A percentile compares a stretch with the other conserved stretches of the same genome.
Conservation (phyloP, 2,329 filamentous ascomycete genomes). For the Trichoderma guizhouense region DNA sequence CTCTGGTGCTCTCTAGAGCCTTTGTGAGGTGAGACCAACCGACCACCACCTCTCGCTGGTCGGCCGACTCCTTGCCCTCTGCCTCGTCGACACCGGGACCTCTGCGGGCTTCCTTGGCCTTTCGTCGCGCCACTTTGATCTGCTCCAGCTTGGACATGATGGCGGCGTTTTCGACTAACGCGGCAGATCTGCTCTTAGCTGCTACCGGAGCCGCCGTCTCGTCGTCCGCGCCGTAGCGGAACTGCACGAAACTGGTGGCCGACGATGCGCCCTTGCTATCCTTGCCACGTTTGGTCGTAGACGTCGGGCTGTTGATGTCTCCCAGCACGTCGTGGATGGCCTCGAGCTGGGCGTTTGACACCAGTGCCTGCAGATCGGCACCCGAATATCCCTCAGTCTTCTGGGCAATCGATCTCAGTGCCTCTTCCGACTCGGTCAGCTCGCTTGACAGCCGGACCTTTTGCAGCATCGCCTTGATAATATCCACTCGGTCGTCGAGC, state of each 20-base stretch:
- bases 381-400: conserved; percentile 88
- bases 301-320: conserved; percentile 51
- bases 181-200: conserved; percentile 49
- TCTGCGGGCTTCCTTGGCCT: conserved; percentile 34
- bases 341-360: conserved; percentile 95
- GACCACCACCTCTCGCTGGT: conserved; percentile 71
- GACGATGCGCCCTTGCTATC: conserved; percentile 34
- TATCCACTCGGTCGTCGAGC: conserved; percentile 78
- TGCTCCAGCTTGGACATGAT: conserved; percentile 79
- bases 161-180: conserved; percentile 70
- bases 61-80: conserved; percentile 31
- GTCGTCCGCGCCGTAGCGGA: conserved; percentile 69
- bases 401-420: conserved; percentile 69
- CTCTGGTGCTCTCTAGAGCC: conserved; percentile 71
- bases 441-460: conserved; percentile 73
- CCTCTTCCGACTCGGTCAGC: conserved; percentile 54
- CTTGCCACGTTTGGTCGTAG: conserved; percentile 33
- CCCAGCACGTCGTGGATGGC: conserved; percentile 87
- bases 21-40: conserved; percentile 78
- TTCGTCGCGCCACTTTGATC: conserved; percentile 67
- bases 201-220: conserved; percentile 39
- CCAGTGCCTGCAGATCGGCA: conserved; percentile 88
- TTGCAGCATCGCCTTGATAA: conserved; percentile 76
- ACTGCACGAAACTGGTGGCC: conserved; percentile 68
- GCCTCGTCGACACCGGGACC: conserved; percentile 26